These are phyloP conservation scores for Nothophytophthora sp. DNA, from an alignment of 352 stramenopile genomes.

Conservation along the genomic window DNA sequence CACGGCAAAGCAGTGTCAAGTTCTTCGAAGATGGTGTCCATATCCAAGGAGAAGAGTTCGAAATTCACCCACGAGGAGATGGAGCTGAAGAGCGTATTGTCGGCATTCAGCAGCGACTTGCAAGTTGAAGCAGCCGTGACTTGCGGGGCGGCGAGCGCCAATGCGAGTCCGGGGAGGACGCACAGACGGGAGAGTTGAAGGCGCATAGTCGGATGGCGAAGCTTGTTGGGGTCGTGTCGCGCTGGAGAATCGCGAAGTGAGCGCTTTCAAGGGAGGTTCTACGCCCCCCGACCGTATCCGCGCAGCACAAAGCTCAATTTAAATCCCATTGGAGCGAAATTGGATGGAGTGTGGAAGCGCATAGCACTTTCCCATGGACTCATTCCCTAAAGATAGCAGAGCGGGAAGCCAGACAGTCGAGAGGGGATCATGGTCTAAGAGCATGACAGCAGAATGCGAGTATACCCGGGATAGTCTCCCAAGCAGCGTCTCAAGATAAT, in stretches of 20 bases:
- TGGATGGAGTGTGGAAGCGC: too few species aligned
- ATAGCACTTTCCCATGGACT: too few species aligned
- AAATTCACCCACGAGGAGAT: neutral
- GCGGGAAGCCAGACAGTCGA: too few species aligned
- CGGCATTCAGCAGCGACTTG: slow-evolving; percentile 10
- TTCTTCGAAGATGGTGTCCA: slow-evolving; percentile 19
- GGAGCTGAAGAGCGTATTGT: slow-evolving; percentile 2
- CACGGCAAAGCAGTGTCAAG: slow-evolving; percentile 31
- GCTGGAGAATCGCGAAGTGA: neutral
- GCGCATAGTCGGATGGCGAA: neutral
- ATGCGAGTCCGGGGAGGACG: neutral
- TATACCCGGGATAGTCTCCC: too few species aligned
- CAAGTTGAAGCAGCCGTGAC: slow-evolving; percentile 8
- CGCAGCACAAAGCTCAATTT: too few species aligned
- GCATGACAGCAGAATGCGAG: too few species aligned
- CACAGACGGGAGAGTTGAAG: slow-evolving; percentile 1
- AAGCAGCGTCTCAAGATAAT: too few species aligned
- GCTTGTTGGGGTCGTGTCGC: neutral
- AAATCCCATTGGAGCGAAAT: too few species aligned
- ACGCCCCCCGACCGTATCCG: too few species aligned
- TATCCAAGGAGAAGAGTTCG: slow-evolving; percentile 6
- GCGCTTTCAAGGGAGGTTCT: too few species aligned
- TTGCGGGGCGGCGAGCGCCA: neutral
- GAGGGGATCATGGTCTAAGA: too few species aligned
- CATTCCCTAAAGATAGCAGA: too few species aligned